Evolutionary conservation across 1,284 basidiomycete species (phyloP).

Genomic region (Heterobasidion parviporum): DNA sequence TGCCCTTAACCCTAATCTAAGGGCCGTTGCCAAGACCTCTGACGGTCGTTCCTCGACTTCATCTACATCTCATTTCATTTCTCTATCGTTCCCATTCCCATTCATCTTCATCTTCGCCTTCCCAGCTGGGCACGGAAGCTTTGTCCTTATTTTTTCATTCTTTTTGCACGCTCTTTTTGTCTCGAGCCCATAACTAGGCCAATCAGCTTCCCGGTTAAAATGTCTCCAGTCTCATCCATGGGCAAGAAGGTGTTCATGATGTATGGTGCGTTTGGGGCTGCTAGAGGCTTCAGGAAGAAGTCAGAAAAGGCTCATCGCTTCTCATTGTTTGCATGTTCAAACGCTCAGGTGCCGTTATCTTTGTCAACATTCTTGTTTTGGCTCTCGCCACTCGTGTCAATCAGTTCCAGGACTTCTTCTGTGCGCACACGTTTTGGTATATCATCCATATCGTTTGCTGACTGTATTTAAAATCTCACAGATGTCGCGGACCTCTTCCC

Average conservation of each 20-base stretch:
- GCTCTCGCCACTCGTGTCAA: slow-evolving; percentile 46
- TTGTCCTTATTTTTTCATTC: not conserved
- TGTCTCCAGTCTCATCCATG: not conserved
- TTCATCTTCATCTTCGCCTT: not conserved
- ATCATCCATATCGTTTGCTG: not conserved
- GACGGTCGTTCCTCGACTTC: no score
- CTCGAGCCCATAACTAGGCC: not conserved
- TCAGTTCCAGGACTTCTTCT: slow-evolving; percentile 51
- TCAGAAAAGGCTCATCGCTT: not conserved
- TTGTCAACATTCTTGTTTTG: slow-evolving; percentile 43
- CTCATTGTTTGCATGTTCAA: not conserved
- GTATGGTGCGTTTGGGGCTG: not conserved
- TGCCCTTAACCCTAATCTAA: not conserved
- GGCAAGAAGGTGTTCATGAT: not conserved
- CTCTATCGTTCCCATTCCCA: no score
- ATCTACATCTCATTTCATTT: no score
- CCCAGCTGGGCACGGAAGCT: not conserved
- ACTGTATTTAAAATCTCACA: slow-evolving; percentile 13
- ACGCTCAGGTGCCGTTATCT: slow-evolving; percentile 29
- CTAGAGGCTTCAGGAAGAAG: not conserved
- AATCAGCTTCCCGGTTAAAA: not conserved
- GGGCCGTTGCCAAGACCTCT: no score
- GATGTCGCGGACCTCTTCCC: slow-evolving; percentile 53
- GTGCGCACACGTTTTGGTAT: slow-evolving; percentile 24
- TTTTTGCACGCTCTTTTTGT: not conserved